Base-by-base conservation (phyloP, 73 alveolate species). In the Paramecium octaurelia region DNA sequence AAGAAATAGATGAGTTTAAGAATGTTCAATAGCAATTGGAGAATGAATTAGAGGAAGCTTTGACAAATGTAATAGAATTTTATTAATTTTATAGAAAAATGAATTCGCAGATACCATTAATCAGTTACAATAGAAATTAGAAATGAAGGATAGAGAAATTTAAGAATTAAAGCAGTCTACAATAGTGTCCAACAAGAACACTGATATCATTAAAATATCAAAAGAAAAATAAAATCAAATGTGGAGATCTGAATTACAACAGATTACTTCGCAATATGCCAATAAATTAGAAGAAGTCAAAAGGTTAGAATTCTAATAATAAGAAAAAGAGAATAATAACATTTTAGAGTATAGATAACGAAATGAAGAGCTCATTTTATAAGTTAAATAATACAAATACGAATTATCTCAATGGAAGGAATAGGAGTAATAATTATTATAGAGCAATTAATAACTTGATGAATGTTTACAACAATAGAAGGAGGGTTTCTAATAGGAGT, bases 161-260 rank as follows among this genome's bases (percentile, higher is more conserved):
- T 64, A 64, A n/a, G 84, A 64, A 64, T 24, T 64, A 16, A 54
- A 54, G 31, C 18, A 54, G 8, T 18, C 27, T 18, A 18, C 31
- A 4, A 35, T 2, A 0, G n/a, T 54, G 3, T 18, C 27, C 2
- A 54, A 3, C 1, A 54, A 54, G 21, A 54, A 48, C 48, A 40
- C 16, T 21, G 85, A 64, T 58, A 46, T 43, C n/a, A 89, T 89
- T 20, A 89, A 89, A 29, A 69, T 43, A 44, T 59, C 46, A 36
- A 89, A 69, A 38, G 88, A 43, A 54, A 89, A 46, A 46, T 80
- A 80, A 43, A 80, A 42, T 44, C 12, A 80, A 23, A 31, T 24
- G 43, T 80, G 91, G 91, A 80, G 91, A 80, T 24, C 43, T 4
- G 91, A 80, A 80, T 48, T 80, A 44, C 16, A 80, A 64, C 9